These are phyloP conservation scores for Vitis riparia DNA, from an alignment of 164 flowering plant species.

Conservation along the genomic window DNA sequence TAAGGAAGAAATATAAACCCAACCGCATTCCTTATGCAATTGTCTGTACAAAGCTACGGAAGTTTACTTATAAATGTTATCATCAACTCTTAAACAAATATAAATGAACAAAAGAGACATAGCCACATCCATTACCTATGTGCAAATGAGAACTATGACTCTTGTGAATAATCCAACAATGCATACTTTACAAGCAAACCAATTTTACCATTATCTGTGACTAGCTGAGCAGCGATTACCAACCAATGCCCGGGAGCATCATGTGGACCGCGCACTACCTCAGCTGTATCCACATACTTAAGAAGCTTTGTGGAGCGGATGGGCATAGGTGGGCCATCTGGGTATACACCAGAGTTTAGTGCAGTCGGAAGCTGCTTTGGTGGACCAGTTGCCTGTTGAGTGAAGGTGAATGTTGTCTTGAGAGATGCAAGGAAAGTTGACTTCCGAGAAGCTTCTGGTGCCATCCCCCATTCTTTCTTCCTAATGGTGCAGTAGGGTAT, in stretches of 20 bases:
- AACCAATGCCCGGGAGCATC: conserved; percentile 86
- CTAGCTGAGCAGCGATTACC: conserved; percentile 73
- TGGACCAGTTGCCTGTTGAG: conserved; percentile 30
- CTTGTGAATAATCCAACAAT: conserved; percentile 49
- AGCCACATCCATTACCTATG: too few relatives aligned
- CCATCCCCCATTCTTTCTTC: conserved; percentile 69
- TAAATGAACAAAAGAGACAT: neutral
- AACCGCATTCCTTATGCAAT: too few relatives aligned
- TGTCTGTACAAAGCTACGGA: too few relatives aligned
- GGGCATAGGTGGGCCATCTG: conserved; percentile 76
- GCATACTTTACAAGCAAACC: conserved; percentile 79
- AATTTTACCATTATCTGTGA: conserved; percentile 63
- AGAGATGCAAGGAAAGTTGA: conserved; percentile 59
- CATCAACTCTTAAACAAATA: neutral
- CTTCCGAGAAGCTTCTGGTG: conserved; percentile 58
- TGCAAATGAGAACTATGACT: neutral
- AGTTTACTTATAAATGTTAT: too few relatives aligned
- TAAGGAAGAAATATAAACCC: too few relatives aligned
- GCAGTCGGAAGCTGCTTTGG: conserved; percentile 49
- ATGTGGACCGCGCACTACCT: conserved; percentile 72
- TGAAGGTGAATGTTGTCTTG: conserved; percentile 70
- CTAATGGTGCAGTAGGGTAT: conserved; percentile 63
- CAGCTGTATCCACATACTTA: conserved; percentile 58
- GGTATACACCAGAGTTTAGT: conserved; percentile 76
- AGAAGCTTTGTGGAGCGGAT: conserved; percentile 52